Evolutionary conservation across 129 eudicot genomes (phyloP), one percentile per base, ranked within the genome.

Genomic region (Logfia minima): DNA sequence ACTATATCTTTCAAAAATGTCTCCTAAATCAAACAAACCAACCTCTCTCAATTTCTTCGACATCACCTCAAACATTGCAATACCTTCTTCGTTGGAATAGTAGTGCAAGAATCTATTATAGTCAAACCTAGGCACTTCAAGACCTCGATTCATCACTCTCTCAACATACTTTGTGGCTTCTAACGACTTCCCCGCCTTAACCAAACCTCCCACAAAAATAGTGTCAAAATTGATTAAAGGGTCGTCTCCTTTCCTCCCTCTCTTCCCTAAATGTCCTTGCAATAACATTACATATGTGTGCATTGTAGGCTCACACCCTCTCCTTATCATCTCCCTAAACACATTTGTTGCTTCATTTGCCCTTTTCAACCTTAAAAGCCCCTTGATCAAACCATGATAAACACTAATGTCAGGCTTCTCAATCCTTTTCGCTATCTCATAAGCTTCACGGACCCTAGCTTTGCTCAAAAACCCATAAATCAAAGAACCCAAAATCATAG

Each of bases 231-330:
- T 93, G 51, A 93, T 87, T 31, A 88, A 77, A 1, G 91, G 98
- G 79, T 93, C 97, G 1, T 80, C 75, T 37, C 97, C 98, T 45
- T 88, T 90, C 78, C 98, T 77, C 66, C 98, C 98, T 65, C 91
- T 80, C 80, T 79, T 93, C 39, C 96, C 98, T 53, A 90, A 79
- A 88, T 93, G 97, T 72, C 96, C 98, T 74, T 93, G 97, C 81
- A 93, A 81, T 70, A 93, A 67, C 92, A 93, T 93, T 18, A 93
- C 76, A 79, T 93, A 93, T 7, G 96, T 90, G 73, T 88, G 97
- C 98, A 93, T 90, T 17, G 75, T 87, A 56, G 98, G 97, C 80
- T 93, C 98, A 75, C 95, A 90, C 66, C 97, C 92, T 75, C 86
- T 82, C 73, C 75, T 90, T 79, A 90, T 86, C 98, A 90, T 90